Percentiles rank a stretch among this genome's conserved stretches.
These are phyloP conservation scores for Oryza officinalis DNA, from an alignment of 176 grass and related monocot species.

Conservation along the genomic window DNA sequence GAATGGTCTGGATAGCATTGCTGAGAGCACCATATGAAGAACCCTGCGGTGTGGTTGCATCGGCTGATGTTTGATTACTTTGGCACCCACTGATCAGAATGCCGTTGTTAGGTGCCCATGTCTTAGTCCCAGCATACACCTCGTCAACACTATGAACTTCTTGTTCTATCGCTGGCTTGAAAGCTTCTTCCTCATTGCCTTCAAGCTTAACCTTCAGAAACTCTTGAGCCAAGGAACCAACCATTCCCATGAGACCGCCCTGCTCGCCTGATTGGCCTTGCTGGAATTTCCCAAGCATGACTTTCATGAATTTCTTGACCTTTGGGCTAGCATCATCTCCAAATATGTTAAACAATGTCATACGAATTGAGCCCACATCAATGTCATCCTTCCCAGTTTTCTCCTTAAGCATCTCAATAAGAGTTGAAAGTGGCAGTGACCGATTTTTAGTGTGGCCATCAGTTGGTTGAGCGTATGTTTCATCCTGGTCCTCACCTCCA, in stretches of 20 bases:
- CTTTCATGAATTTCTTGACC: conserved; percentile 99
- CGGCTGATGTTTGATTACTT: conserved; percentile 88
- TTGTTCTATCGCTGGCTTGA: conserved; percentile 76
- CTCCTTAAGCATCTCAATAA: conserved; percentile 92
- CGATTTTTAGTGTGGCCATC: conserved; percentile 61
- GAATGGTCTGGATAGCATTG: conserved; percentile 86
- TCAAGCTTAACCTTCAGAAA: conserved; percentile 83
- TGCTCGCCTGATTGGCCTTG: conserved; percentile 53
- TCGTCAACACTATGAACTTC: conserved; percentile 66
- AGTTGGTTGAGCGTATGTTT: conserved; percentile 20
- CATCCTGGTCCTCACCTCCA: conserved; percentile 43
- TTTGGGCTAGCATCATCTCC: conserved; percentile 92
- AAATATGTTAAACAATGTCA: conserved; percentile 82
- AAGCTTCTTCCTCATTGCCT: conserved; percentile 58
- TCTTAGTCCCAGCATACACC: conserved; percentile 60
- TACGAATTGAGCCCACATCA: conserved; percentile 81
- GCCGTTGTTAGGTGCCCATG: conserved; percentile 61
- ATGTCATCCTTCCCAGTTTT: conserved; percentile 94
- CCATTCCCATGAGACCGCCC: conserved; percentile 72
- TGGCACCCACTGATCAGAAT: conserved; percentile 92
- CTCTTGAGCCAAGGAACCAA: conserved; percentile 77
- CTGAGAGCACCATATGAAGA: conserved; percentile 77
- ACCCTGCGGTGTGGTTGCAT: conserved; percentile 68
- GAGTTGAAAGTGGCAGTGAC: conserved; percentile 65
- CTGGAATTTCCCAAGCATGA: conserved; percentile 73